Base-by-base conservation (phyloP, 2,329 filamentous ascomycete species). In the Trichoderma brevicompactum region DNA sequence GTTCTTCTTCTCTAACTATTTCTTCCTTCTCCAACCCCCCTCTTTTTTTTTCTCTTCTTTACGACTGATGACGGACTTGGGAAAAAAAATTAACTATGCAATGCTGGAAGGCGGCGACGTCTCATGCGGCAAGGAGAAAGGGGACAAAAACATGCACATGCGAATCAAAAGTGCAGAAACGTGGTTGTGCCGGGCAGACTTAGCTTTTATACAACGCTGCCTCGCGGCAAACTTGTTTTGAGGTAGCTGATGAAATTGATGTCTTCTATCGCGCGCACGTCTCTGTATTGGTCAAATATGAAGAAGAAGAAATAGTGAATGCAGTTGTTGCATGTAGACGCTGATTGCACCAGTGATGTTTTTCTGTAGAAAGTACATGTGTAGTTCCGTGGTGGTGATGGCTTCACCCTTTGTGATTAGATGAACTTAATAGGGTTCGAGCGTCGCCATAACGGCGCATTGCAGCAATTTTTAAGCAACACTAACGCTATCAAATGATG, bases 201-300 rank as follows among this genome's bases (percentile, higher is more conserved):
- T 53, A 34, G 59, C 49, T 53, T 62, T 73, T 73, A 74, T 78
- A 80, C 77, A 80, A 78, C 76, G 78, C 74, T 82, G 79, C 80
- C 81, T 81, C 80, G 70, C 80, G 80, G 80, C 78, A 79, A 73
- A 73, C 78, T 61, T 46, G 79, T 75, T 77, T 74, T 68, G 66
- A 71, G 65, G 54, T 64, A 62, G 58, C 60, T 61, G 48, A 40
- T 60, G 40, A 54, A 53, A 44, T 9, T 34, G 32, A 46, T 15
- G 19, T 43, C 13, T 46, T 44, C 7, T 46, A 28, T 19, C 34
- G 58, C 55, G 58, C 55, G 13, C 19, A 17, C 10, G 19, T 38
- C 36, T 8, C 36, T 38, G 36, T 38, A 8, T 38, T 7, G 36
- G 36, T 7, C 36, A 10, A 7, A 10, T 38, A 7, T 4, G 10